Percentiles rank a stretch among this genome's conserved stretches.
Conservation (phyloP, 1,284 basidiomycete genomes). For the Pterulicium gracile region DNA sequence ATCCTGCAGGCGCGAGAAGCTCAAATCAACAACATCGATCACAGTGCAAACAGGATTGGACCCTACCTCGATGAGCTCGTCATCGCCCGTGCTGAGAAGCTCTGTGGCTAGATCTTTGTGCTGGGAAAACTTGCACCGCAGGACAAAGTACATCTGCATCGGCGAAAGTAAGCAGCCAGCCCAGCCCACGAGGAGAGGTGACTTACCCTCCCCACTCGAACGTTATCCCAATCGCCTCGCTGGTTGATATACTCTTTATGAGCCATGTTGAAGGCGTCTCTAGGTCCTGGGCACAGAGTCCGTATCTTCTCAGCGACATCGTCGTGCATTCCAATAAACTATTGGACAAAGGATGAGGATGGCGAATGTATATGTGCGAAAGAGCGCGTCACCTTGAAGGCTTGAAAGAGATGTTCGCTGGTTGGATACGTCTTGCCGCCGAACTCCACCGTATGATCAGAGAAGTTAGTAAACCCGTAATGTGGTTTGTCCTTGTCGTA, state of each 20-base stretch:
- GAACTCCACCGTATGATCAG: conserved; percentile 24
- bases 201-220: conserved; percentile 22
- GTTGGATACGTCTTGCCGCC: conserved; percentile 25
- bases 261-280: conserved; percentile 25
- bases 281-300: conserved; percentile 24
- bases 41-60: conserved; percentile 2
- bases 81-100: conserved; percentile 25
- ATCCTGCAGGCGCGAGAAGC: conserved; percentile 17
- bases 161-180: background rate
- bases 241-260: conserved; percentile 26
- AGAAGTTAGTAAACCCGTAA: conserved; percentile 30
- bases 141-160: conserved; percentile 25
- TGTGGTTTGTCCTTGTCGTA: background rate
- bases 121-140: conserved; percentile 32
- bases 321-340: conserved; percentile 23
- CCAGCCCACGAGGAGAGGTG: background rate
- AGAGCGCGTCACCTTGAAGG: conserved; percentile 21
- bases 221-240: conserved; percentile 22
- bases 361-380: background rate
- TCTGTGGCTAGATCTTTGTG: conserved; percentile 23
- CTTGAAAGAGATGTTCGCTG: conserved; percentile 29
- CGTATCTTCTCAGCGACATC: conserved; percentile 27
- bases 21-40: background rate
- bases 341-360: conserved; percentile 10
- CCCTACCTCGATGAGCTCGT: conserved; percentile 25